Percentiles rank a stretch among this genome's conserved stretches.
These are phyloP conservation scores for Uronychia binucleata DNA, from an alignment of 73 alveolate genomes.

Conservation along the genomic window DNA sequence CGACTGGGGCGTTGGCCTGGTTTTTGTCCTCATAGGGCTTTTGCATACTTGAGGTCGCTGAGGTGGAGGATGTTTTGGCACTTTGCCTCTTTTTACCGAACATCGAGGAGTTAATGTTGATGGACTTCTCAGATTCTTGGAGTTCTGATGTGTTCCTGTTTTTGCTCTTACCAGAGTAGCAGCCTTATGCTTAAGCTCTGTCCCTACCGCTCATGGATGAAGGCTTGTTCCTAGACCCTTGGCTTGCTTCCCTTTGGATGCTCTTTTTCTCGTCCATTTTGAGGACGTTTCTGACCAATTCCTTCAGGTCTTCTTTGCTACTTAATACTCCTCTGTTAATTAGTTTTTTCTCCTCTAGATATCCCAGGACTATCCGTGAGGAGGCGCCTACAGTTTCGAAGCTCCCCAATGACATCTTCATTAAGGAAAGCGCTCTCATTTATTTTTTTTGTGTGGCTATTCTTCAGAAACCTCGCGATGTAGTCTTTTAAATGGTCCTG, in stretches of 20 bases:
- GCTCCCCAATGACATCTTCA: background rate
- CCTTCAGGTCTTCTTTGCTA: background rate
- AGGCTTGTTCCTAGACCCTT: background rate
- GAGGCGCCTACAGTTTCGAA: background rate
- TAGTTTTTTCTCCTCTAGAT: background rate
- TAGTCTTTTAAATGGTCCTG: background rate
- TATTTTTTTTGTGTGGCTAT: background rate
- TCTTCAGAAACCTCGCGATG: background rate
- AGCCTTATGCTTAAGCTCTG: no score
- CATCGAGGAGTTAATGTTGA: background rate
- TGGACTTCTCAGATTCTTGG: background rate
- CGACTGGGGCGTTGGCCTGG: no score
- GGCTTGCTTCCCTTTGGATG: background rate
- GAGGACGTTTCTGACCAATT: background rate
- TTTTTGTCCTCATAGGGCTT: background rate
- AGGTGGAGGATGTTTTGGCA: background rate
- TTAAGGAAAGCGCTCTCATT: background rate
- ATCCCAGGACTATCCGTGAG: background rate
- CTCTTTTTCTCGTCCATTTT: background rate
- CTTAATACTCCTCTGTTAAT: background rate
- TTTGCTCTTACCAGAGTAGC: background rate
- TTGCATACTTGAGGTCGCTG: background rate
- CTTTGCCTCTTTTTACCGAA: background rate
- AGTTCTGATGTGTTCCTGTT: background rate
- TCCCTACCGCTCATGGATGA: background rate